Base-by-base conservation (phyloP, 1,284 basidiomycete genomes). In the Neotropicomus parvogracilis region DNA sequence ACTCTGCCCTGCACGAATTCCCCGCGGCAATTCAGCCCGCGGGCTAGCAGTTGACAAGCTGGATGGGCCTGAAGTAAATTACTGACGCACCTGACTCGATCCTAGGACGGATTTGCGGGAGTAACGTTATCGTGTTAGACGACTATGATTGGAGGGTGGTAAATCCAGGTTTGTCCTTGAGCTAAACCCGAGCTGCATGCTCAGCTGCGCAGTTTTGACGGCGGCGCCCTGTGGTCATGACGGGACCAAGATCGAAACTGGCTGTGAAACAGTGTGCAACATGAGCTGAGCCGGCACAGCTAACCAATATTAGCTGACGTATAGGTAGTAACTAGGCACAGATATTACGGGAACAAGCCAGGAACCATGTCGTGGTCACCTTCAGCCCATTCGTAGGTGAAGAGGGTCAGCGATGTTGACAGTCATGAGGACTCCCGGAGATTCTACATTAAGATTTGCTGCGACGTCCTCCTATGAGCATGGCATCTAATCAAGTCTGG, bases 1-100 rank as follows among this genome's bases (percentile, higher is more conserved):
- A n/a, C n/a, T n/a, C n/a, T 14, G 27, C 35, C 26, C 37, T 44
- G 31, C 6, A 24, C 14, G 21, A 8, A 33, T 31, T 31, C 28
- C 44, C 43, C 43, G 35, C 47, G 47, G 35, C 12, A 37, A 20
- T 38, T 34, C 40, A 33, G 27, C 12, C n/a, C 24, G n/a, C n/a
- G n/a, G 40, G 21, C 3, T 13, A 9, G 14, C 24, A 28, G 36
- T 20, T n/a, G 16, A 27, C 24, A 24, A 8, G 5, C 24, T 17
- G 16, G 34, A 45, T 34, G 9, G n/a, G n/a, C 31, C 31, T 19
- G 33, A 14, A 24, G 34, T 6, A 4, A 8, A 31, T 20, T 41
- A 24, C 31, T 38, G 36, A 19, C 29, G 10, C 20, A 31, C 27
- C 24, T 41, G 46, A 19, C 39, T n/a, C n/a, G n/a, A n/a, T n/a